These are phyloP conservation scores for Penicillium oxalicum DNA, from an alignment of 2,329 filamentous ascomycete species.

Conservation along the genomic window DNA sequence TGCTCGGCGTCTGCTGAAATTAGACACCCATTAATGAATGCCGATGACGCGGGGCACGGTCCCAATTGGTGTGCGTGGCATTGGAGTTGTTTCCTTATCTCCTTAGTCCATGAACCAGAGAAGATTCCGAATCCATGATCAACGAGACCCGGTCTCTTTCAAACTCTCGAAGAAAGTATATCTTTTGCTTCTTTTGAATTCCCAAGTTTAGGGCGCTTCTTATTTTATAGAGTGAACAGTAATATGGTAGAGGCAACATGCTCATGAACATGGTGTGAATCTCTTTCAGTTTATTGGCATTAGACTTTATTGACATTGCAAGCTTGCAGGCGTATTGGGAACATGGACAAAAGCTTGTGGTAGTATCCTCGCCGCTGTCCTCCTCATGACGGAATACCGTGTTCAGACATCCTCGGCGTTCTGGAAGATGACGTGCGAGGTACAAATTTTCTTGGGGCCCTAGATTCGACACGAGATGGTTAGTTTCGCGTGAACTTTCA, in stretches of 20 bases:
- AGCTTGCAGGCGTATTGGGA: neutral
- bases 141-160: no score
- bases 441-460: conserved; percentile 25
- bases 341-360: conserved; percentile 3
- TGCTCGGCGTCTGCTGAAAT: conserved; percentile 37
- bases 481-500: neutral
- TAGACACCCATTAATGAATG: neutral
- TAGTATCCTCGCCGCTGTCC: neutral
- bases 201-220: no score
- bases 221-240: no score
- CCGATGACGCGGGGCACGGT: no score
- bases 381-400: no score
- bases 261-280: conserved; percentile 2
- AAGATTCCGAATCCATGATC: no score
- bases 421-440: conserved; percentile 21
- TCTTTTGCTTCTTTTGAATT: no score
- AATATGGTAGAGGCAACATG: no score
- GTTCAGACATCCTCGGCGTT: conserved; percentile 14
- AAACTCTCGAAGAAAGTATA: no score
- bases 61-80: no score
- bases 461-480: conserved; percentile 2
- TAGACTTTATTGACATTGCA: conserved; percentile 11
- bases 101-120: no score
- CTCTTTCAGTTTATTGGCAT: conserved; percentile 7
- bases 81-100: no score